Evolutionary conservation across 2,329 filamentous ascomycete species (phyloP).

Genomic region (Hymenoscyphus infarciens): DNA sequence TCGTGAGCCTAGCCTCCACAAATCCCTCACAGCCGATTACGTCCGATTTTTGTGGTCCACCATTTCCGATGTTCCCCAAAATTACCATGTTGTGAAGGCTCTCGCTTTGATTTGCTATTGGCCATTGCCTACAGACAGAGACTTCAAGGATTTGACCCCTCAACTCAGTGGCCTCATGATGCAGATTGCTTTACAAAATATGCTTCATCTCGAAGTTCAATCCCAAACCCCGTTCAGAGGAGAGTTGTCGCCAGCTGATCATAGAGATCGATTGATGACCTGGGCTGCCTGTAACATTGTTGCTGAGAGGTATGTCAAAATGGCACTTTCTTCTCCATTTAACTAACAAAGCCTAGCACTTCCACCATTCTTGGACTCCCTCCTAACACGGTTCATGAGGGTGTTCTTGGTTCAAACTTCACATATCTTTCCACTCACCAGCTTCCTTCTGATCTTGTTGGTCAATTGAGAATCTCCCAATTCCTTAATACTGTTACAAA

Average conservation of each 20-base stretch:
- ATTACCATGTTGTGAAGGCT: constrained; percentile 26
- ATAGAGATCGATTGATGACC: constrained; percentile 56
- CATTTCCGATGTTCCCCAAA: constrained; percentile 23
- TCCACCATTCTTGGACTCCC: constrained; percentile 68
- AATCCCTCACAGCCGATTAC: constrained; percentile 16
- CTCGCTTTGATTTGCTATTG: constrained; percentile 32
- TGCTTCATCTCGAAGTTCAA: constrained; percentile 28
- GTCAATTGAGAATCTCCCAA: constrained; percentile 51
- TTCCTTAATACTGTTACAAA: constrained; percentile 56
- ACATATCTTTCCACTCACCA: constrained; percentile 41
- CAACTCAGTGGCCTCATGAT: constrained; percentile 32
- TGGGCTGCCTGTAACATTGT: constrained; percentile 68
- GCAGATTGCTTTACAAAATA: constrained; percentile 31
- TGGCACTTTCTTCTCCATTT: constrained; percentile 8
- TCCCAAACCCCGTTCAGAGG: constrained; percentile 27
- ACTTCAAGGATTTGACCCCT: constrained; percentile 27
- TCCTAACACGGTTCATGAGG: constrained; percentile 58
- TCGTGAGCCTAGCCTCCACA: constrained; percentile 49
- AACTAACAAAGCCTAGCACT: constrained; percentile 41
- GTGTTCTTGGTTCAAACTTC: constrained; percentile 46
- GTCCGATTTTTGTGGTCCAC: constrained; percentile 24
- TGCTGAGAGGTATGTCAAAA: constrained; percentile 53
- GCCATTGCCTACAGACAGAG: constrained; percentile 30
- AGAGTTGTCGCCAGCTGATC: constrained; percentile 19
- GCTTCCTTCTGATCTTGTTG: constrained; percentile 48